These are phyloP conservation scores for Sporothrix brasiliensis DNA, from an alignment of 2,329 filamentous ascomycete species.

Conservation along the genomic window DNA sequence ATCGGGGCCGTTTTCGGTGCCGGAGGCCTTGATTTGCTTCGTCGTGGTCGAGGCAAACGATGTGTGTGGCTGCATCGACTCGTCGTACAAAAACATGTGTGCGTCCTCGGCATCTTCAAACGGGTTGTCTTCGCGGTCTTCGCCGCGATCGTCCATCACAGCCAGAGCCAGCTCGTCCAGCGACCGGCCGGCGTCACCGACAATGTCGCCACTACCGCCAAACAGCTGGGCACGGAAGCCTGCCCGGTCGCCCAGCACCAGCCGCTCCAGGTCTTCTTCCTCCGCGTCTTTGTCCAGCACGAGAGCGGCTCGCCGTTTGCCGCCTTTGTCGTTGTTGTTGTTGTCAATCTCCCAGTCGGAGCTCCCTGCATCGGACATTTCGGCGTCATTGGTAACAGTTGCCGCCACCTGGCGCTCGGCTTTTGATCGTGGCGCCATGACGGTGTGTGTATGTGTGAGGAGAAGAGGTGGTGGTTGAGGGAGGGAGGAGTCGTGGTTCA, in stretches of 20 bases:
- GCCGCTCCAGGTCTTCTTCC: slow-evolving; percentile 81
- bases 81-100: slow-evolving; percentile 84
- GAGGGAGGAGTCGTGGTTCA: neutral
- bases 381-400: slow-evolving; percentile 26
- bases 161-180: slow-evolving; percentile 43
- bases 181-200: slow-evolving; percentile 44
- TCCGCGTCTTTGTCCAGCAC: slow-evolving; percentile 72
- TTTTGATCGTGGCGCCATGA: slow-evolving; percentile 20
- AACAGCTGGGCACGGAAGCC: slow-evolving; percentile 78
- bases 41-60: slow-evolving; percentile 20
- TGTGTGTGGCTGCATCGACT: slow-evolving; percentile 29
- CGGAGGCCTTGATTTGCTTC: slow-evolving; percentile 39
- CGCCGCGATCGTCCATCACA: slow-evolving; percentile 34
- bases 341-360: slow-evolving; percentile 40
- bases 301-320: slow-evolving; percentile 30
- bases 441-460: neutral
- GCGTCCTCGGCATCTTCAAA: slow-evolving; percentile 66
- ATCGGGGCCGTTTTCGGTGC: slow-evolving; percentile 45
- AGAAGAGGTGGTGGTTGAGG: neutral
- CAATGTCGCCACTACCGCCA: slow-evolving; percentile 49
- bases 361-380: slow-evolving; percentile 34
- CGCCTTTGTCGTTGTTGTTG: slow-evolving; percentile 30
- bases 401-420: neutral
- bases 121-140: slow-evolving; percentile 35
- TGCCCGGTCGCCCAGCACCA: slow-evolving; percentile 86